Percentiles rank a stretch among this genome's conserved stretches.
Conservation (phyloP, 2,329 filamentous ascomycete genomes). For the Epichloe typhina region DNA sequence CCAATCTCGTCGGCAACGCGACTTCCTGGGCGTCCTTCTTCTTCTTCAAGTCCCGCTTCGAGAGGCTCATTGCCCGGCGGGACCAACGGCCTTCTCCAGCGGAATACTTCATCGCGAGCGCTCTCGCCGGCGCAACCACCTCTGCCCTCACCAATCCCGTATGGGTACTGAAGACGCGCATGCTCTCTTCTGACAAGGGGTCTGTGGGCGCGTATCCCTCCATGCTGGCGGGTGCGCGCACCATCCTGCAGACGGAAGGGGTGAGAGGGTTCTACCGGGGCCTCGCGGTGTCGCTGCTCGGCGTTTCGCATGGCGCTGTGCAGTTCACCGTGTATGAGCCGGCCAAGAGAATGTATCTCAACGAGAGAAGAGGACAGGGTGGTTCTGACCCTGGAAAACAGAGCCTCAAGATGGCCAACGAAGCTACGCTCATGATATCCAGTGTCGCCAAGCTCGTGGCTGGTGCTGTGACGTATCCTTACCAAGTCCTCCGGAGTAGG, state of each 20-base stretch:
- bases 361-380: not conserved
- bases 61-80: conserved; percentile 28
- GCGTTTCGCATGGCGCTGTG: conserved; percentile 82
- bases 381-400: not conserved
- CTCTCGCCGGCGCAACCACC: conserved; percentile 56
- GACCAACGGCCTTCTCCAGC: conserved; percentile 27
- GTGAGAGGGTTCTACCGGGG: conserved; percentile 76
- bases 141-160: conserved; percentile 84
- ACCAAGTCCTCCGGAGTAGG: conserved; percentile 80
- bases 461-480: conserved; percentile 83
- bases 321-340: conserved; percentile 94
- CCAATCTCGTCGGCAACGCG: conserved; percentile 84
- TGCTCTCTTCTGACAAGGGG: conserved; percentile 72
- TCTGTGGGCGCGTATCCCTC: conserved; percentile 68
- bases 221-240: conserved; percentile 55
- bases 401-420: conserved; percentile 40
- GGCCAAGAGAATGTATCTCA: conserved; percentile 41
- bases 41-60: conserved; percentile 51
- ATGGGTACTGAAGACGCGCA: conserved; percentile 96
- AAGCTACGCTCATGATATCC: conserved; percentile 70
- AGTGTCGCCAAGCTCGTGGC: conserved; percentile 76
- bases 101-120: conserved; percentile 75
- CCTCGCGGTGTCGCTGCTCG: conserved; percentile 67
- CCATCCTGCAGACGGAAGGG: conserved; percentile 61
- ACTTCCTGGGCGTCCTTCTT: conserved; percentile 90